Conservation (phyloP, 1,284 basidiomycete species). For the Calocybe gambosa region DNA sequence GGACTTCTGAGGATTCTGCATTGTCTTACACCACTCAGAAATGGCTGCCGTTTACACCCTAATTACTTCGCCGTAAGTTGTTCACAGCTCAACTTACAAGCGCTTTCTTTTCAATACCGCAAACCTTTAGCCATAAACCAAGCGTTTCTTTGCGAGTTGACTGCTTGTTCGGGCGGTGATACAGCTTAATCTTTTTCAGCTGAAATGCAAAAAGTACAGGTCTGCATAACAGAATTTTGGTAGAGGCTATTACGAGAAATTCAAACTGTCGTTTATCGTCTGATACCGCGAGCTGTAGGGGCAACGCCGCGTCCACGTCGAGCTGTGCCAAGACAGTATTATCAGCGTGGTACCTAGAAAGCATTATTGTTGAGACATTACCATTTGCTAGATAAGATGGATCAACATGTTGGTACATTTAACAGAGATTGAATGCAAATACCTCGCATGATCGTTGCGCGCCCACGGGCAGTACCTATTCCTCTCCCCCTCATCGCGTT, state of each 20-base stretch:
- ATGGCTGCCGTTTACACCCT: neutral
- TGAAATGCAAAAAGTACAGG: neutral
- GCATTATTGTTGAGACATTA: constrained; percentile 24
- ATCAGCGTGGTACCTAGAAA: constrained; percentile 5
- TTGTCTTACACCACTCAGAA: neutral
- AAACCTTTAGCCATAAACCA: too few species aligned
- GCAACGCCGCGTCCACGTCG: constrained; percentile 80
- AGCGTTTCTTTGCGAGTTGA: too few species aligned
- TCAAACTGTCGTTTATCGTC: constrained; percentile 44
- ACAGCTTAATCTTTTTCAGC: too few species aligned
- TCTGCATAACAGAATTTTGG: constrained; percentile 2
- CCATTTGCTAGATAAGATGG: constrained; percentile 51
- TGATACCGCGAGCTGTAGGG: constrained; percentile 63
- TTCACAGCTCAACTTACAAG: too few species aligned
- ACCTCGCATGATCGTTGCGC: constrained; percentile 96
- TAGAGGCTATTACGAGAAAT: neutral
- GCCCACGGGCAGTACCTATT: constrained; percentile 96
- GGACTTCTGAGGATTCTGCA: constrained; percentile 54
- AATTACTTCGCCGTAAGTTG: neutral
- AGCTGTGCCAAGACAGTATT: constrained; percentile 38
- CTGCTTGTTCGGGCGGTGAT: neutral
- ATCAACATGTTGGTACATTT: constrained; percentile 2
- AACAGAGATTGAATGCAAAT: constrained; percentile 21
- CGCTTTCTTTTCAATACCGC: too few species aligned
- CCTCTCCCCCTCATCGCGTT: constrained; percentile 98